These are phyloP conservation scores for carrot (Daucus carota) DNA, from an alignment of 129 eudicot species.

Conservation along the genomic window DH1_v3.0 NC_030384.2:40627501-40628000, in stretches of 20 bases:
- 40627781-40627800: slow-evolving; percentile 19
- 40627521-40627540: slow-evolving; percentile 23
- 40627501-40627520: slow-evolving; percentile 29
- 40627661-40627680: slow-evolving; percentile 16
- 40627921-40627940: neutral
- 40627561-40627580: slow-evolving; percentile 32
- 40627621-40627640: too few relatives aligned
- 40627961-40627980: slow-evolving; percentile 4
- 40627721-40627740: slow-evolving; percentile 32
- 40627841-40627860: slow-evolving; percentile 32
- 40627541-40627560: slow-evolving; percentile 3
- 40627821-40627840: slow-evolving; percentile 36
- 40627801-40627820: slow-evolving; percentile 20
- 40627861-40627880: slow-evolving; percentile 15
- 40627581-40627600: slow-evolving; percentile 8
- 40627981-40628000: neutral
- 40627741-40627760: slow-evolving; percentile 28
- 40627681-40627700: slow-evolving; percentile 31
- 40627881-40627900: slow-evolving; percentile 12
- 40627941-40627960: neutral
- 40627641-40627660: too few relatives aligned
- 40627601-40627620: too few relatives aligned
- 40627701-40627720: slow-evolving; percentile 25
- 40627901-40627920: slow-evolving; percentile 4
- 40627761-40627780: slow-evolving; percentile 22